Evolutionary conservation across 1,284 basidiomycete species (phyloP).

Genomic region (Volvariella volvacea): DNA sequence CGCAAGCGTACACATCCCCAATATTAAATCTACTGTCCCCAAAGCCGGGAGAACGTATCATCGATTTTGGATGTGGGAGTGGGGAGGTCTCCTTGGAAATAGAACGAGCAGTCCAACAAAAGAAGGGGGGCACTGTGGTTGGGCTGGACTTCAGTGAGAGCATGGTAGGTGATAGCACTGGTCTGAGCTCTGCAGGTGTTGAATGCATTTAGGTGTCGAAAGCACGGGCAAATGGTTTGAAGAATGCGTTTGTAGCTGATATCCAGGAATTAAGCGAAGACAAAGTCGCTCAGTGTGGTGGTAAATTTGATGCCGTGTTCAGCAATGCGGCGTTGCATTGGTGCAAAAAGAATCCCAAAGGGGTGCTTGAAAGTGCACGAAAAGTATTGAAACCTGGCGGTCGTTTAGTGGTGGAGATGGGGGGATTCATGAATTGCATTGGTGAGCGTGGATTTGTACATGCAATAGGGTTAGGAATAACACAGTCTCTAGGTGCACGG

Average conservation of each 20-base stretch:
- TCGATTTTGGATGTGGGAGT: constrained; percentile 81
- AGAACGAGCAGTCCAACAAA: constrained; percentile 41
- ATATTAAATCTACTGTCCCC: constrained; percentile 60
- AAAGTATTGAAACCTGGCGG: constrained; percentile 63
- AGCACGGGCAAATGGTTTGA: constrained; percentile 43
- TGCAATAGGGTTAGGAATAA: constrained; percentile 3
- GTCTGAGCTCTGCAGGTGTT: too few species aligned
- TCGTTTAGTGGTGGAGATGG: constrained; percentile 70
- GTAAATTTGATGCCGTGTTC: constrained; percentile 61
- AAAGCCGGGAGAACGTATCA: constrained; percentile 58
- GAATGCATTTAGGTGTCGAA: constrained; percentile 42
- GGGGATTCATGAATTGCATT: constrained; percentile 66
- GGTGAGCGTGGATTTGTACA: constrained; percentile 34
- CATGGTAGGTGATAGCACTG: constrained; percentile 48
- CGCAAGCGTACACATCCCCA: constrained; percentile 51
- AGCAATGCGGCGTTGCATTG: constrained; percentile 79
- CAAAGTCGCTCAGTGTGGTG: constrained; percentile 16
- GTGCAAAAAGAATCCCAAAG: constrained; percentile 70
- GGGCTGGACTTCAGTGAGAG: constrained; percentile 66
- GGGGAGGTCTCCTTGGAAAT: constrained; percentile 68
- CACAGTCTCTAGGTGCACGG: constrained; percentile 47
- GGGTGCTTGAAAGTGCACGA: constrained; percentile 55
- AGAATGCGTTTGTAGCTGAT: constrained; percentile 42
- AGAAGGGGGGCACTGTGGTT: constrained; percentile 45
- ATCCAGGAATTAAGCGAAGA: constrained; percentile 38